Evolutionary conservation across 2,329 filamentous ascomycete genomes (phyloP).

Genomic region (Trichoderma semiorbis): DNA sequence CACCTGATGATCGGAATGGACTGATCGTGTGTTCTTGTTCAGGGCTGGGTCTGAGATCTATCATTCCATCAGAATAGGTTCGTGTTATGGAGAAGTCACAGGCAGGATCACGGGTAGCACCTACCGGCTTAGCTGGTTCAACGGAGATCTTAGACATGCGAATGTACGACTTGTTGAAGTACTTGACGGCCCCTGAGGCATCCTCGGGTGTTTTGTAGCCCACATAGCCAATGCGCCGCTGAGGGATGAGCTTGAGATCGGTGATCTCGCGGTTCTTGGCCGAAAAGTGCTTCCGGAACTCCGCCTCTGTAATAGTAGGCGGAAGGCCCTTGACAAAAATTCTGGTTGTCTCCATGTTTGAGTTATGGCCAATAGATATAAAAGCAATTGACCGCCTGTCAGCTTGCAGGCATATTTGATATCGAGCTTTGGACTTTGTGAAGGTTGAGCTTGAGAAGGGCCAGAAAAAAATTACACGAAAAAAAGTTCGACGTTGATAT

Average conservation of each 20-base stretch:
- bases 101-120: constrained; percentile 25
- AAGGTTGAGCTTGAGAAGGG: not conserved
- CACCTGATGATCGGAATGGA: constrained; percentile 26
- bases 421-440: not conserved
- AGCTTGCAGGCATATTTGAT: not conserved
- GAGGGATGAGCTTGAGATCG: constrained; percentile 86
- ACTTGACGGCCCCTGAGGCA: constrained; percentile 79
- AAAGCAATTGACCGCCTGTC: not conserved
- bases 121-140: constrained; percentile 78
- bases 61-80: constrained; percentile 36
- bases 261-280: constrained; percentile 70
- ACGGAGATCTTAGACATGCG: constrained; percentile 93
- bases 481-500: constrained; percentile 3
- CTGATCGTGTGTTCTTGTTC: constrained; percentile 27
- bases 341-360: constrained; percentile 58
- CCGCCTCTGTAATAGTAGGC: constrained; percentile 76
- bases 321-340: constrained; percentile 81
- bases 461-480: constrained; percentile 4
- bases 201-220: constrained; percentile 83
- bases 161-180: constrained; percentile 94
- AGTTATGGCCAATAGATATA: not conserved
- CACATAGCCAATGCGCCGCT: constrained; percentile 90
- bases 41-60: constrained; percentile 45
- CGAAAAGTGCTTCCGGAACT: constrained; percentile 86
- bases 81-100: constrained; percentile 21